Evolutionary conservation across 345 rosid species (phyloP), one percentile per base, ranked within the genome.

Genomic region (Citrus glauca): DNA sequence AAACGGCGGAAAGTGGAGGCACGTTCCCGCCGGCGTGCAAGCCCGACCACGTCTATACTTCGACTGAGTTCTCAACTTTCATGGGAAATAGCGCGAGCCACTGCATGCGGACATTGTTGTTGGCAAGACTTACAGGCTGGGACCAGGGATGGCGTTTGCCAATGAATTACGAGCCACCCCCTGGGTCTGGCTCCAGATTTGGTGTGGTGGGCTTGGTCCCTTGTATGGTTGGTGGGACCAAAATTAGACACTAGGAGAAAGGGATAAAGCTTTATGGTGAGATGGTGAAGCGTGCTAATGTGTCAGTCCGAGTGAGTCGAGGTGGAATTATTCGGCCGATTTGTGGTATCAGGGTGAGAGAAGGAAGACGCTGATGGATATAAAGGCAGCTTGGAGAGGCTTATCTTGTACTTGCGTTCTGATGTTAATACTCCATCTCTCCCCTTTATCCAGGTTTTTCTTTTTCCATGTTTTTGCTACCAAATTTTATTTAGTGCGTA

Each of bases 301-400:
- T 82, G 67, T 78, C 85, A 1, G 5, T 16, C 56, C 1, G 20
- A 50, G 78, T 75, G 27, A 79, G 72, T 63, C 79, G 55, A 0
- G 86, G 89, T 1, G 89, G 87, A 55, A 81, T 66, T 35, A 79
- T 89, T 5, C 75, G 83, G 82, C 78, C 79, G 2, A 65, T 87
- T 79, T 77, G 87, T 87, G 92, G 90, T 87, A 78, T 60, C 88
- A 85, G 61, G 90, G 89, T 11, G 88, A 89, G 84, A 4, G 59
- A 69, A 25, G 20, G 69, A 55, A 17, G 89, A 87, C 57, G 87
- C 90, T 8, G 79, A 72, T 5, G 80, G 73, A 4, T 89, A 87
- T 63, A 67, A 68, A 80, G 73, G 53, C 40, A 87, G 81, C 22
- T 81, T 87, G 88, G 83, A 80, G 83, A 73, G 32, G 62, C 74